Conservation (phyloP, 306 rosid genomes). For the Biancaea sappan region DNA sequence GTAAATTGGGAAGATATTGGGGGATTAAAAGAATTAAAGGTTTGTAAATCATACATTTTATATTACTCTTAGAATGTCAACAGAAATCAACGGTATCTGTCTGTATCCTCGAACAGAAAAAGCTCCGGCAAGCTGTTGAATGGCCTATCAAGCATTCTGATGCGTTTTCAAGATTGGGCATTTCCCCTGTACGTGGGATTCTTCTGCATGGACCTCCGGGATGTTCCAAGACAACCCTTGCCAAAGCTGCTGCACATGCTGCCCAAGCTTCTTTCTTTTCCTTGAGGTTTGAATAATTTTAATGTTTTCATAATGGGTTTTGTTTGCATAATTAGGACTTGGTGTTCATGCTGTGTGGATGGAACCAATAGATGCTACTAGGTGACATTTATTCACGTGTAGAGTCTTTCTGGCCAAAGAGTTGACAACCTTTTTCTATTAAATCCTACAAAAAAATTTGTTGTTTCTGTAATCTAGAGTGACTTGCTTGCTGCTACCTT, state of each 20-base stretch:
- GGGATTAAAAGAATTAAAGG: slow-evolving; percentile 86
- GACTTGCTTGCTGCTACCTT: neutral
- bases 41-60: slow-evolving; percentile 41
- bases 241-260: slow-evolving; percentile 95
- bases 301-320: slow-evolving; percentile 25
- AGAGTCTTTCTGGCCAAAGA: slow-evolving; percentile 14
- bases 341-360: neutral
- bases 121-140: slow-evolving; percentile 89
- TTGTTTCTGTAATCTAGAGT: neutral
- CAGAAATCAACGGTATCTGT: slow-evolving; percentile 9
- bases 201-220: slow-evolving; percentile 99
- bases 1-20: slow-evolving; percentile 96
- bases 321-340: neutral
- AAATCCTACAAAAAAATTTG: slow-evolving; percentile 18
- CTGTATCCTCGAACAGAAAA: slow-evolving; percentile 57
- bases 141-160: slow-evolving; percentile 86
- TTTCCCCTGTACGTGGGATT: slow-evolving; percentile 86
- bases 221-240: slow-evolving; percentile 94
- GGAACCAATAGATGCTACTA: neutral
- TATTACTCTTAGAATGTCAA: slow-evolving; percentile 27
- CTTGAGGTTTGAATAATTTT: slow-evolving; percentile 65
- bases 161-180: slow-evolving; percentile 73
- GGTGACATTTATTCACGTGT: neutral
- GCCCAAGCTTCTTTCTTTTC: slow-evolving; percentile 92
- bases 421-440: neutral